phyloP scores from a whole-genome alignment of 2,329 filamentous ascomycete species.

The Fusarium sp. region DNA sequence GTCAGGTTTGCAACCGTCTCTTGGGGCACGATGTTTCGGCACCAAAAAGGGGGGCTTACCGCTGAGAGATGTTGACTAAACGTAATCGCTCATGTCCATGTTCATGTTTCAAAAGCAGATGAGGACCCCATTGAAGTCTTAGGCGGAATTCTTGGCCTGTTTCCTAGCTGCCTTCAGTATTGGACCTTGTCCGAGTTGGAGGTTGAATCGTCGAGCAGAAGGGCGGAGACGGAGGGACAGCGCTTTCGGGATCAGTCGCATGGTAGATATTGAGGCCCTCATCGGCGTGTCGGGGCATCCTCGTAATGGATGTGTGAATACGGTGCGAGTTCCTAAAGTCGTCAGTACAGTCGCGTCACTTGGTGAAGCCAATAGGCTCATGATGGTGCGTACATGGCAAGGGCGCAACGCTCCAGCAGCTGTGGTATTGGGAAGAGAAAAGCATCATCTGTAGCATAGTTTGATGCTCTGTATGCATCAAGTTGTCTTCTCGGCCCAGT shows the following conservation, averaged over 20 bases:
- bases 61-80: background rate
- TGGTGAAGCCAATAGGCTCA: rapidly evolving
- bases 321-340: background rate
- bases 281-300: rapidly evolving
- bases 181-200: background rate
- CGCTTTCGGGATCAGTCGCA: too few species aligned
- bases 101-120: rapidly evolving
- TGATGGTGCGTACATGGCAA: rapidly evolving
- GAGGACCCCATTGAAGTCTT: rapidly evolving
- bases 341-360: background rate
- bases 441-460: rapidly evolving
- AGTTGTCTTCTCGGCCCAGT: rapidly evolving
- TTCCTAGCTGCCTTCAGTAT: rapidly evolving
- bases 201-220: background rate
- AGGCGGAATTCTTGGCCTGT: rapidly evolving
- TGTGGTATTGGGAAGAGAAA: rapidly evolving
- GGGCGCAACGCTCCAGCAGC: rapidly evolving
- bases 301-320: rapidly evolving
- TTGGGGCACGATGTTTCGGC: rapidly evolving
- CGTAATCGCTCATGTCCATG: rapidly evolving
- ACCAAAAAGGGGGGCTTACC: background rate
- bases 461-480: rapidly evolving
- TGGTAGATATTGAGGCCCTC: rapidly evolving
- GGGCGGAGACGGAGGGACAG: too few species aligned
- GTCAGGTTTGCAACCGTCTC: too few species aligned